These are phyloP conservation scores for Aspergillus puulaauensis DNA, from an alignment of 2,329 filamentous ascomycete genomes.

Conservation along the genomic window DNA sequence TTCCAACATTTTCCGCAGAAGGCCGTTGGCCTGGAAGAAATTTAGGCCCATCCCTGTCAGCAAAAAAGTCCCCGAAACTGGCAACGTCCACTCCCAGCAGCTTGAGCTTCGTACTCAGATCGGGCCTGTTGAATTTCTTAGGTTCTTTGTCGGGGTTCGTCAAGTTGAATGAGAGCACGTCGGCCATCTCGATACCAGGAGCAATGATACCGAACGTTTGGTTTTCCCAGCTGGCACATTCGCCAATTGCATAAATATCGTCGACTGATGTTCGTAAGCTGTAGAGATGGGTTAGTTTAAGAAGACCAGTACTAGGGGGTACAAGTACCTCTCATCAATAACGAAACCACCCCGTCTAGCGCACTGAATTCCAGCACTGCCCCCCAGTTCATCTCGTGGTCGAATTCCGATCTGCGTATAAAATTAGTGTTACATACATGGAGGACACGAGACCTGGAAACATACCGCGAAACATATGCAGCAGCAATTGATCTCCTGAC, in stretches of 20 bases:
- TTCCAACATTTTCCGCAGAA: conserved; percentile 40
- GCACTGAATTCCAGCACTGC: conserved; percentile 68
- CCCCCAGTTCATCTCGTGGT: conserved; percentile 74
- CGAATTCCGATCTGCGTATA: conserved; percentile 69
- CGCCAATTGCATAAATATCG: conserved; percentile 82
- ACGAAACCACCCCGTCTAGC: conserved; percentile 71
- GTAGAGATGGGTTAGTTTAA: not conserved
- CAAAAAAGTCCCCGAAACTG: conserved; percentile 92
- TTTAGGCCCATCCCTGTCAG: conserved; percentile 78
- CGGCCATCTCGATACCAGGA: conserved; percentile 89
- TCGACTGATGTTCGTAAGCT: conserved; percentile 66
- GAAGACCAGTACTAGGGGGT: not conserved
- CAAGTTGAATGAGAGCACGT: conserved; percentile 86
- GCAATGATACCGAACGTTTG: conserved; percentile 88
- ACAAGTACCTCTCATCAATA: conserved; percentile 43
- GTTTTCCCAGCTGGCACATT: conserved; percentile 85
- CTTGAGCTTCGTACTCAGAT: conserved; percentile 90
- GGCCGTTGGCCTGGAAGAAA: conserved; percentile 62
- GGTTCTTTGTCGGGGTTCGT: conserved; percentile 72
- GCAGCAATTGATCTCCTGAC: conserved; percentile 71
- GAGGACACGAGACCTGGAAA: not conserved
- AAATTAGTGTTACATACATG: conserved; percentile 2
- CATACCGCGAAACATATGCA: conserved; percentile 78
- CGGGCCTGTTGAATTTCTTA: conserved; percentile 73
- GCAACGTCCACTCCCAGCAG: conserved; percentile 87